These are phyloP conservation scores for Chlamydomonas reinhardtii DNA, from an alignment of 163 green algal species.

Conservation along the genomic window DNA sequence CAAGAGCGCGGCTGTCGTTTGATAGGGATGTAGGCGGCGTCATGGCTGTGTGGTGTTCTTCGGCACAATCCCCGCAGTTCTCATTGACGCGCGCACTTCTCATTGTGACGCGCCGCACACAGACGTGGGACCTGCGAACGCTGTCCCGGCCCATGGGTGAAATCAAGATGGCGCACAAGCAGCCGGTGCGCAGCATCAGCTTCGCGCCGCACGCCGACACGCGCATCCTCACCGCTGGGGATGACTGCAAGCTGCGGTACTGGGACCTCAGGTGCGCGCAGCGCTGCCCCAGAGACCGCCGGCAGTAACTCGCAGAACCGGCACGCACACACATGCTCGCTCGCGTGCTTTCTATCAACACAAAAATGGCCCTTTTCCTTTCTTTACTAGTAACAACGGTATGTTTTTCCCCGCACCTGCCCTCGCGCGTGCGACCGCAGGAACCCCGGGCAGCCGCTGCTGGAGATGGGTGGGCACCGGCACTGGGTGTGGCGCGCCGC, in stretches of 20 bases:
- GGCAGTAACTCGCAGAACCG: too few relatives aligned
- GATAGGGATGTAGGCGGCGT: too few relatives aligned
- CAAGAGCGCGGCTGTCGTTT: too few relatives aligned
- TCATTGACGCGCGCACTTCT: too few relatives aligned
- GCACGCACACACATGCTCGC: too few relatives aligned
- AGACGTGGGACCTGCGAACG: slow-evolving; percentile 72
- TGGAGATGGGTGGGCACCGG: slow-evolving; percentile 78
- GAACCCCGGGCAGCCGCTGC: slow-evolving; percentile 57
- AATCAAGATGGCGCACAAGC: slow-evolving; percentile 72
- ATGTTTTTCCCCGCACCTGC: neutral
- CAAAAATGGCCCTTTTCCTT: too few relatives aligned
- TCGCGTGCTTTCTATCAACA: too few relatives aligned
- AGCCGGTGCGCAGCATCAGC: slow-evolving; percentile 81
- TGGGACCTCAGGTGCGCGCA: slow-evolving; percentile 88
- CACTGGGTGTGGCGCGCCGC: slow-evolving; percentile 87
- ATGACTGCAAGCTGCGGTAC: slow-evolving; percentile 84
- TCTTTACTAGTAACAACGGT: too few relatives aligned
- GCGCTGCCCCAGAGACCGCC: too few relatives aligned
- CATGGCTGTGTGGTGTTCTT: too few relatives aligned
- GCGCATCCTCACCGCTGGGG: slow-evolving; percentile 74
- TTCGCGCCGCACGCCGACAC: slow-evolving; percentile 73
- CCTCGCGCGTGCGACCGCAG: neutral
- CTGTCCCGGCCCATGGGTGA: slow-evolving; percentile 55
- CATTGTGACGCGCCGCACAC: neutral
- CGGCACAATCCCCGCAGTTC: too few relatives aligned